Percentiles rank a stretch among this genome's conserved stretches.
These are phyloP conservation scores for Betula pendula DNA, from an alignment of 306 rosid species.

Conservation along the genomic window DNA sequence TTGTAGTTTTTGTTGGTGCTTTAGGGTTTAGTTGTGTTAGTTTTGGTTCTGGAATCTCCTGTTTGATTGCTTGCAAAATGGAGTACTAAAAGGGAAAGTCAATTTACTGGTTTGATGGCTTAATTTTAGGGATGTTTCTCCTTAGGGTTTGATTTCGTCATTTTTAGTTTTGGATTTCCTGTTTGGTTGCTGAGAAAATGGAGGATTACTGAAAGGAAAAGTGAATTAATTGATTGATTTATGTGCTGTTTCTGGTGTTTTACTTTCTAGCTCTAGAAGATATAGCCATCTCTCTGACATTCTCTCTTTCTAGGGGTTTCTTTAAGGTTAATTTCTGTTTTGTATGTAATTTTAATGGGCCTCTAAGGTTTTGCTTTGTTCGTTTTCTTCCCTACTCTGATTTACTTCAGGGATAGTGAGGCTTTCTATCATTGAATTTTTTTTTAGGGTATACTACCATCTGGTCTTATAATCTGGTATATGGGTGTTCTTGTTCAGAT, in stretches of 20 bases:
- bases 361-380: not conserved
- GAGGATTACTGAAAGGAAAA: not conserved
- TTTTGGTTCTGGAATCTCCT: no score
- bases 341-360: not conserved
- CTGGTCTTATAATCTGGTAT: conserved; percentile 7
- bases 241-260: not conserved
- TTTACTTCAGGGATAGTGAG: not conserved
- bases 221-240: not conserved
- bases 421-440: not conserved
- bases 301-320: not conserved
- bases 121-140: no score
- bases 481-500: conserved; percentile 44
- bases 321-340: not conserved
- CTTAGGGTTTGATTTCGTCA: not conserved
- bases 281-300: not conserved
- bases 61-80: no score
- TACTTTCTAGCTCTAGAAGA: not conserved
- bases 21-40: not conserved
- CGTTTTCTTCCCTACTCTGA: not conserved
- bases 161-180: not conserved
- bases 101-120: no score
- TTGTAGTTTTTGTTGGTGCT: not conserved
- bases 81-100: no score
- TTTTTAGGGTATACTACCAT: not conserved
- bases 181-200: conserved; percentile 6